phyloP scores from a whole-genome alignment of 805 yeast species.

The Schwanniomyces vanrijiae region DNA sequence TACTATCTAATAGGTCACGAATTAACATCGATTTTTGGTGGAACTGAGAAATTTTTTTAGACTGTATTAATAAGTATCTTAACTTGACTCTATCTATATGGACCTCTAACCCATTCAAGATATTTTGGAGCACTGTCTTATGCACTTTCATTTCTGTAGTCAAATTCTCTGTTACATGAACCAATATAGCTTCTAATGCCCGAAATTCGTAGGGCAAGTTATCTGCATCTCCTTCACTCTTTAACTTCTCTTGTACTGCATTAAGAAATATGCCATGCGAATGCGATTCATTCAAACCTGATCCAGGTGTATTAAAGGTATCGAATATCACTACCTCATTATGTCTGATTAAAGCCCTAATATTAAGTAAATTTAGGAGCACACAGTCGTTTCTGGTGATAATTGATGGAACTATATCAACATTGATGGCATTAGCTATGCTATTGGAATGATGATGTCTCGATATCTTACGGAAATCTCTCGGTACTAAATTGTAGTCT shows the following conservation, averaged over 20 bases:
- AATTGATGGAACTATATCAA: slow-evolving; percentile 59
- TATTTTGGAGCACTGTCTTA: slow-evolving; percentile 68
- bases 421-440: slow-evolving; percentile 17
- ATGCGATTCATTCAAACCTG: slow-evolving; percentile 47
- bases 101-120: slow-evolving; percentile 75
- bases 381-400: slow-evolving; percentile 48
- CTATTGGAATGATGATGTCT: slow-evolving; percentile 19
- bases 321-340: slow-evolving; percentile 53
- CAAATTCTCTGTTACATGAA: slow-evolving; percentile 74
- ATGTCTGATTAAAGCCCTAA: slow-evolving; percentile 52
- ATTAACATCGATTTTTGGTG: slow-evolving; percentile 80
- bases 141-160: slow-evolving; percentile 87
- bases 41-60: slow-evolving; percentile 81
- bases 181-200: slow-evolving; percentile 84
- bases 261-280: slow-evolving; percentile 44
- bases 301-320: slow-evolving; percentile 19
- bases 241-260: slow-evolving; percentile 40
- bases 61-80: slow-evolving; percentile 75
- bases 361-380: slow-evolving; percentile 47
- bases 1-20: slow-evolving; percentile 79
- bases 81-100: slow-evolving; percentile 79
- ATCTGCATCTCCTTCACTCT: slow-evolving; percentile 25
- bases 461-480: slow-evolving; percentile 59
- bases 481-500: slow-evolving; percentile 48
- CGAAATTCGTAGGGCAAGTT: slow-evolving; percentile 82